A percentile compares a stretch with the other conserved stretches of the same genome.
Evolutionary conservation across 805 yeast species (phyloP).

Genomic region (Saccharomycopsis vini): DNA sequence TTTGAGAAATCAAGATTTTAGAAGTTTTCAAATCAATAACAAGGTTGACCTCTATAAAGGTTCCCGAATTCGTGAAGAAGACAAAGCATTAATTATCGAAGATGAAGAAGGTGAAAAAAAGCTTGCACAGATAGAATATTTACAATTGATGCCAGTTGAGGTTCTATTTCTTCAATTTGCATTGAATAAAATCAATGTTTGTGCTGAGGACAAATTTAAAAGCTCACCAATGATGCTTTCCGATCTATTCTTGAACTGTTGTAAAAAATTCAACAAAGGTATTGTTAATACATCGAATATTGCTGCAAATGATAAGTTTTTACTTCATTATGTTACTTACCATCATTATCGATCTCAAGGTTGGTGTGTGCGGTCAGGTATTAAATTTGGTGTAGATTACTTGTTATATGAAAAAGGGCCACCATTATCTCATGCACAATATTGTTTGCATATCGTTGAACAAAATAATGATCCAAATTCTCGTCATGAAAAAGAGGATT

Average conservation of each 20-base stretch:
- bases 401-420: constrained; percentile 86
- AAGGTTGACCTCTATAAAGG: constrained; percentile 16
- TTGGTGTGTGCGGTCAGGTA: constrained; percentile 90
- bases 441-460: constrained; percentile 49
- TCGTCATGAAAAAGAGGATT: constrained; percentile 41
- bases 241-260: too few species aligned
- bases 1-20: constrained; percentile 1
- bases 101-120: constrained; percentile 31
- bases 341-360: constrained; percentile 84
- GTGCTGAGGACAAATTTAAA: too few species aligned
- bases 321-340: constrained; percentile 60
- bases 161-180: constrained; percentile 59
- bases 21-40: neutral
- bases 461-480: constrained; percentile 24
- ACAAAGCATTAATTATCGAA: constrained; percentile 20
- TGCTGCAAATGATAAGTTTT: constrained; percentile 25
- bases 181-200: constrained; percentile 35
- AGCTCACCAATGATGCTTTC: too few species aligned
- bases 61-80: constrained; percentile 22
- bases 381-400: constrained; percentile 86
- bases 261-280: neutral
- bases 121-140: constrained; percentile 28
- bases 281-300: neutral
- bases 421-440: constrained; percentile 91
- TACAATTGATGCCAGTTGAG: constrained; percentile 73